Evolutionary conservation across 2,329 filamentous ascomycete species (phyloP).

Genomic region (Dactylellina haptotyla): DNA sequence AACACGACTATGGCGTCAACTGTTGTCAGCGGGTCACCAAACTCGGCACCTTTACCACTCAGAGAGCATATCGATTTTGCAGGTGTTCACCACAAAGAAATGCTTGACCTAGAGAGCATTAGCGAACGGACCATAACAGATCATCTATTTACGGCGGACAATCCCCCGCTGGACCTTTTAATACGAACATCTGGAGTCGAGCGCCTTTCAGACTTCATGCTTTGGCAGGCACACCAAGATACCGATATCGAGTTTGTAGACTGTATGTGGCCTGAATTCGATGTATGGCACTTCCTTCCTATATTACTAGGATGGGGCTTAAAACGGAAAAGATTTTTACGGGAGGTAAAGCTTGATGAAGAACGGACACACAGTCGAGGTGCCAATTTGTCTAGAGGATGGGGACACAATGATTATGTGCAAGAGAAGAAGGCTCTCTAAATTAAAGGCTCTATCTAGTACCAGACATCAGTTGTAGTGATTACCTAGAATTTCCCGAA

Average conservation of each 20-base stretch:
- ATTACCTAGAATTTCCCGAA: too few relatives aligned
- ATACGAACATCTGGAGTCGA: conserved; percentile 93
- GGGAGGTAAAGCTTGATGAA: conserved; percentile 60
- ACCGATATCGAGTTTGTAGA: conserved; percentile 93
- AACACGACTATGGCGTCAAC: conserved; percentile 45
- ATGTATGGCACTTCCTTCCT: conserved; percentile 90
- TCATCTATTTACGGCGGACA: conserved; percentile 86
- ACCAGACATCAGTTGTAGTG: too few relatives aligned
- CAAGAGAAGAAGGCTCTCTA: conserved; percentile 23
- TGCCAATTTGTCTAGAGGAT: conserved; percentile 12
- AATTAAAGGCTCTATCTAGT: too few relatives aligned
- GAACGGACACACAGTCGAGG: conserved; percentile 33
- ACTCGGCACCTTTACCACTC: neutral
- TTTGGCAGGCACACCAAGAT: conserved; percentile 95
- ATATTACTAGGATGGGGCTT: conserved; percentile 91
- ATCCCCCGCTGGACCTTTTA: conserved; percentile 88
- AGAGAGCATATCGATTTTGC: conserved; percentile 48
- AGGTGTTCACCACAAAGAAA: conserved; percentile 40
- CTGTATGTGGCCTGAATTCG: conserved; percentile 95
- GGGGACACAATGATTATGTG: neutral
- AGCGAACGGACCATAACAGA: conserved; percentile 81
- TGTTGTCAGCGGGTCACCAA: conserved; percentile 32
- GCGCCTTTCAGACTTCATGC: conserved; percentile 94
- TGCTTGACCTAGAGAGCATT: conserved; percentile 83
- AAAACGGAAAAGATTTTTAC: conserved; percentile 64